Evolutionary conservation across 1,284 basidiomycete species (phyloP).

Genomic region (Cutaneotrichosporon cutaneum): DNA sequence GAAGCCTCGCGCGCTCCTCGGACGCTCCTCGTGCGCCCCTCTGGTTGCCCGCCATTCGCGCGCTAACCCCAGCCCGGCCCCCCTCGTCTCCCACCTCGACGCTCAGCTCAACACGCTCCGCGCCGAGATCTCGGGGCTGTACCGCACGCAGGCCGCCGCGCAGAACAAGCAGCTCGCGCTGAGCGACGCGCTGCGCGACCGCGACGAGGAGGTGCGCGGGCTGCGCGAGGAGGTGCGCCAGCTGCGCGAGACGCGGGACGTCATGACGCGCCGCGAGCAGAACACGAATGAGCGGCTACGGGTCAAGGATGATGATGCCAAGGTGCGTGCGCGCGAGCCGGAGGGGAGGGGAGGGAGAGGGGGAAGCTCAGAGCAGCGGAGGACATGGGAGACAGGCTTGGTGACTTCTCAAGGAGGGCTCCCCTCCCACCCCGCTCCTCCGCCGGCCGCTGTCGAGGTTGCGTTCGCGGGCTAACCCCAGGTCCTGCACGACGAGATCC

Average conservation of each 20-base stretch:
- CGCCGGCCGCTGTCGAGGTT: too few relatives aligned
- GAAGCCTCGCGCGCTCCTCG: too few relatives aligned
- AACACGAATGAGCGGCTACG: slow-evolving; percentile 81
- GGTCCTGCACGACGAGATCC: slow-evolving; percentile 93
- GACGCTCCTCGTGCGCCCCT: too few relatives aligned
- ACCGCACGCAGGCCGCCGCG: slow-evolving; percentile 80
- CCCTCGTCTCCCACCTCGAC: slow-evolving; percentile 83
- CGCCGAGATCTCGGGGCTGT: slow-evolving; percentile 86
- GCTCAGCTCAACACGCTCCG: slow-evolving; percentile 85
- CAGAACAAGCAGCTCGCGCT: slow-evolving; percentile 93
- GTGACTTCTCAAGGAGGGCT: too few relatives aligned
- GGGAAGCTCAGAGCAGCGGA: too few relatives aligned
- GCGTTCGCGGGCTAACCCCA: slow-evolving; percentile 55
- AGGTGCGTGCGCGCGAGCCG: slow-evolving; percentile 60
- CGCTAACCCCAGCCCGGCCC: slow-evolving; percentile 37
- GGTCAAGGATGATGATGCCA: slow-evolving; percentile 84
- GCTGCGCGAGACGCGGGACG: slow-evolving; percentile 70
- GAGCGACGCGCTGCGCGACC: slow-evolving; percentile 89
- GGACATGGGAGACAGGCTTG: background rate
- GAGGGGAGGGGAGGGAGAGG: background rate
- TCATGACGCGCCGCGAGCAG: slow-evolving; percentile 30
- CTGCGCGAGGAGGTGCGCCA: slow-evolving; percentile 82
- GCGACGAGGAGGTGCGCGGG: slow-evolving; percentile 78
- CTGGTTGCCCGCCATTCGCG: too few relatives aligned
- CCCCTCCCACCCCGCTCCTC: too few relatives aligned